Evolutionary conservation across 2,329 filamentous ascomycete species (phyloP).

Genomic region (Aschersonia sp.): DNA sequence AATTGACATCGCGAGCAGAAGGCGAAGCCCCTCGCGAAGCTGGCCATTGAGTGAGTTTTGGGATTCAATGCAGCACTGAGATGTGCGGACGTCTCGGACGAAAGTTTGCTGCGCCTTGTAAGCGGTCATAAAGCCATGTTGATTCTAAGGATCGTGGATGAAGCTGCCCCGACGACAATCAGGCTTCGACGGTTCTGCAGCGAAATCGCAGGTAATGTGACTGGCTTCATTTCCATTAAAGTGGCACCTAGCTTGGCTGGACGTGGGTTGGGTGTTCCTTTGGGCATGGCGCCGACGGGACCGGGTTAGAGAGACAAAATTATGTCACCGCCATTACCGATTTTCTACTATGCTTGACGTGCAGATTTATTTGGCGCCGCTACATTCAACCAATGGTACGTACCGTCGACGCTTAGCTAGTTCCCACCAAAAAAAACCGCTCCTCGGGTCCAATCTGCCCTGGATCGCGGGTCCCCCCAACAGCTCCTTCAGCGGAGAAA

Average conservation of each 20-base stretch:
- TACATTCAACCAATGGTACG: conserved; percentile 2
- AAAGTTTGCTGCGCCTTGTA: no score
- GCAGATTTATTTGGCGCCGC: not conserved
- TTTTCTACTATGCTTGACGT: not conserved
- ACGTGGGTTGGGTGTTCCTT: not conserved
- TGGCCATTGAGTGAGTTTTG: conserved; percentile 12
- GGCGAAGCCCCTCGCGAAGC: conserved; percentile 15
- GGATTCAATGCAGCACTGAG: not conserved
- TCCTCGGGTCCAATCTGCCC: no score
- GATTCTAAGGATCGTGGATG: no score
- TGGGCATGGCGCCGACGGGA: not conserved
- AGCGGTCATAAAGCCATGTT: no score
- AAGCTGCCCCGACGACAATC: no score
- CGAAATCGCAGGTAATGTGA: not conserved
- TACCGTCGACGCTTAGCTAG: not conserved
- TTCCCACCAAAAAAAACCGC: conserved; percentile 14
- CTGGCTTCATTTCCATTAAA: not conserved
- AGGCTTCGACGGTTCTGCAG: no score
- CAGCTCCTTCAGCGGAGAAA: conserved; percentile 9
- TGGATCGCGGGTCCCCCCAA: no score
- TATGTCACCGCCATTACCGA: not conserved
- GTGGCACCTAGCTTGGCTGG: not conserved
- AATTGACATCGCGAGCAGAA: conserved; percentile 11
- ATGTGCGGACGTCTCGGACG: no score
- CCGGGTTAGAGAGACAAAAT: not conserved